These are phyloP conservation scores for Collariella sp. DNA, from an alignment of 495 filamentous ascomycete genomes.

Conservation along the genomic window DNA sequence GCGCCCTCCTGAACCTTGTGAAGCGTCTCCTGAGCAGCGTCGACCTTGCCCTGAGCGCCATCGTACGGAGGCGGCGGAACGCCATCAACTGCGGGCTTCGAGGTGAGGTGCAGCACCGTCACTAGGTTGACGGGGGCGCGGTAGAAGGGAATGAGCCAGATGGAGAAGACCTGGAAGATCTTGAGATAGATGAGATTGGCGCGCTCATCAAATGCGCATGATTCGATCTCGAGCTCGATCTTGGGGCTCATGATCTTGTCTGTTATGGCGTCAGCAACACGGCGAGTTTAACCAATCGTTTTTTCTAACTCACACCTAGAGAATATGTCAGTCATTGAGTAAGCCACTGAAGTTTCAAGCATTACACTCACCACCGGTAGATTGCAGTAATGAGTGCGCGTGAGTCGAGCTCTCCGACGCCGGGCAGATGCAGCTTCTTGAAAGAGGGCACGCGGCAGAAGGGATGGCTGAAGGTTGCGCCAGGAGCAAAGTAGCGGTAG, in stretches of 20 bases:
- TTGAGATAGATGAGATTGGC: slow-evolving; percentile 59
- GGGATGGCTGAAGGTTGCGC: slow-evolving; percentile 68
- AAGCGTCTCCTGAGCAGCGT: slow-evolving; percentile 11
- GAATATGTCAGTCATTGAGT: not conserved
- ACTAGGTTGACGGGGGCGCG: slow-evolving; percentile 57
- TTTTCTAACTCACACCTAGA: not conserved
- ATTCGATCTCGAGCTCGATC: slow-evolving; percentile 62
- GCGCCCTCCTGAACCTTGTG: slow-evolving; percentile 1
- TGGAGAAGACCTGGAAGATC: slow-evolving; percentile 62
- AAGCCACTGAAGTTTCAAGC: too few species aligned
- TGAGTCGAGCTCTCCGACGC: slow-evolving; percentile 44
- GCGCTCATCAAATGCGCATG: slow-evolving; percentile 58
- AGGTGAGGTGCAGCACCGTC: slow-evolving; percentile 60
- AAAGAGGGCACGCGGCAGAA: slow-evolving; percentile 66
- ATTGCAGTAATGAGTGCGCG: slow-evolving; percentile 57
- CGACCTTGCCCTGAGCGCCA: not conserved
- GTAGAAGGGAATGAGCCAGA: slow-evolving; percentile 71
- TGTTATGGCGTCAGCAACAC: not conserved
- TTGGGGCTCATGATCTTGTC: slow-evolving; percentile 69
- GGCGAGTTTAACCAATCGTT: too few species aligned
- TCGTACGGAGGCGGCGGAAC: slow-evolving; percentile 1
- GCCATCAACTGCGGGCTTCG: slow-evolving; percentile 11
- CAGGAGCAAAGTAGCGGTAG: slow-evolving; percentile 58
- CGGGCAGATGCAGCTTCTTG: slow-evolving; percentile 31
- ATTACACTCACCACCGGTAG: slow-evolving; percentile 56